Base-by-base conservation (phyloP, 148 eudicot genomes). In the Cornus suecica region DNA sequence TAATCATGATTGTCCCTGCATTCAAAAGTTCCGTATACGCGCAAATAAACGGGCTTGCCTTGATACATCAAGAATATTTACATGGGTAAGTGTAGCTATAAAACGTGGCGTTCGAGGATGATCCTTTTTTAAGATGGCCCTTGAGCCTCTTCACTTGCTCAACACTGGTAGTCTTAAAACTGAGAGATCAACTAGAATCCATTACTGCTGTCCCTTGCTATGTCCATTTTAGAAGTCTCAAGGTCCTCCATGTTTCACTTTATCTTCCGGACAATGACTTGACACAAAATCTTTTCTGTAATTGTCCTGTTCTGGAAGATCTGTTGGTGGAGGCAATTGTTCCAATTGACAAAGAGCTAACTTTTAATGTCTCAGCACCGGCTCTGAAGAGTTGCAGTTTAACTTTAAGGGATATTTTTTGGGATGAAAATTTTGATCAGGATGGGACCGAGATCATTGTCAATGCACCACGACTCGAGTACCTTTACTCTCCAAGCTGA, bases 171-270 rank as follows among this genome's bases (percentile, higher is more conserved):
- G 54, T 48, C 0, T 48, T 48, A 4, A 48, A 48, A 48, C 2
- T 48, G 54, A 18, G 20, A 48, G 0, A 0, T 14, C 20, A 13
- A 11, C 1, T 6, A 3, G 9, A 9, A 26, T 27, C 15, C 54
- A 48, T 1, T 16, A 41, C 45, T 4, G 9, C n/a, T n/a, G 2
- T 20, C 2, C 23, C 34, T 29, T n/a, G 56, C 66, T 68, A 52
- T 18, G 78, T 30, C 28, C 8, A 32, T 37, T 76, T 67, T 58
- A 65, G 66, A 5, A 52, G 62, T 76, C 78, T 76, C 65, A 76
- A 56, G 51, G 7, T 30, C 72, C 78, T 76, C 42, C 20, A 30
- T 22, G 70, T 76, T 68, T 76, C 65, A 34, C n/a, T 68, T 52
- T 20, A n/a, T 32, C 2, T 1, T 68, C 78, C 72, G 4, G 42